Evolutionary conservation across 352 stramenopile species (phyloP).

Genomic region (Bremia lactucae): DNA sequence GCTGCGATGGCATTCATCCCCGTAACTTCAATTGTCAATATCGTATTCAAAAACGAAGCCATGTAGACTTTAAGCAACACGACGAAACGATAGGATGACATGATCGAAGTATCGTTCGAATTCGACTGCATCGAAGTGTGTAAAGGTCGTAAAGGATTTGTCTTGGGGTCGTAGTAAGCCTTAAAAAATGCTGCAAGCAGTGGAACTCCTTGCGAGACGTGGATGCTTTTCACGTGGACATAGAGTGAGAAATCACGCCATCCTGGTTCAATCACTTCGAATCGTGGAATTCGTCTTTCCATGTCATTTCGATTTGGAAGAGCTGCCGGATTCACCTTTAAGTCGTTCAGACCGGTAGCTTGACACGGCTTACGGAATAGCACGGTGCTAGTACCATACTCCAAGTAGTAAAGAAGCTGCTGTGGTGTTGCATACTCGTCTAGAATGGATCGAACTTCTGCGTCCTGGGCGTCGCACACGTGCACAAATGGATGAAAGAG

Average conservation of each 20-base stretch:
- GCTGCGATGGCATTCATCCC: slow-evolving; percentile 33
- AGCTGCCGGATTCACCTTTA: not conserved
- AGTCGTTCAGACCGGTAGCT: not conserved
- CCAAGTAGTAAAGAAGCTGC: slow-evolving; percentile 41
- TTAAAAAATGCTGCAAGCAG: slow-evolving; percentile 61
- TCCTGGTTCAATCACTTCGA: slow-evolving; percentile 22
- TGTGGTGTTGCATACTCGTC: slow-evolving; percentile 50
- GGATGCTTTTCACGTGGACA: slow-evolving; percentile 36
- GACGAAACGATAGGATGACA: slow-evolving; percentile 59
- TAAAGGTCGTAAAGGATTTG: too few relatives aligned
- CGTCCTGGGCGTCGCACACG: slow-evolving; percentile 28
- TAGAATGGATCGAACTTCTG: slow-evolving; percentile 42
- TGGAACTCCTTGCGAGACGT: slow-evolving; percentile 46
- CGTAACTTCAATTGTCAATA: slow-evolving; percentile 40
- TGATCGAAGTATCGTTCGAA: slow-evolving; percentile 29
- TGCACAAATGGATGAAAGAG: slow-evolving; percentile 57
- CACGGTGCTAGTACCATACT: slow-evolving; percentile 51
- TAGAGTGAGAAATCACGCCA: slow-evolving; percentile 48
- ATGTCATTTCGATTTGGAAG: slow-evolving; percentile 3
- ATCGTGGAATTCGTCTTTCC: slow-evolving; percentile 13
- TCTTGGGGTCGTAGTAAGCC: slow-evolving; percentile 57
- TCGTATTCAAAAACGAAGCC: slow-evolving; percentile 18
- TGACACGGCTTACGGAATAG: slow-evolving; percentile 23
- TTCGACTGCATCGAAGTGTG: too few relatives aligned
- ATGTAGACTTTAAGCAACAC: slow-evolving; percentile 53